Evolutionary conservation across 2,329 filamentous ascomycete genomes (phyloP).

Genomic region (Aspergillus bombycis): DNA sequence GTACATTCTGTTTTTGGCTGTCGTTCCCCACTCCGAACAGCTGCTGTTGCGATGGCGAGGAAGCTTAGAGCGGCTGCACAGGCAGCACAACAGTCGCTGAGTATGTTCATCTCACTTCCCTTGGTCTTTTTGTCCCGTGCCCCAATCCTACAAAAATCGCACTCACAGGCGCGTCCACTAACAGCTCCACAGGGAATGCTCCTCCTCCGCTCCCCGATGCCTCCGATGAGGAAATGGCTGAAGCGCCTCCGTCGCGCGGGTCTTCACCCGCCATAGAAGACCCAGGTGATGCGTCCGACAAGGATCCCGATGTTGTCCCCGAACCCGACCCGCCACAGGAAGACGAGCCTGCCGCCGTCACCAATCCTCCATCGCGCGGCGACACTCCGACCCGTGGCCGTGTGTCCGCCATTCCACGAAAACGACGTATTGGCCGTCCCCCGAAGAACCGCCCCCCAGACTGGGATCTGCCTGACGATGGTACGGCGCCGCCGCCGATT

Average conservation of each 20-base stretch:
- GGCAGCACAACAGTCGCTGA: slow-evolving; percentile 50
- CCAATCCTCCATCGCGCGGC: slow-evolving; percentile 49
- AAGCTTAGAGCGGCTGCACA: slow-evolving; percentile 51
- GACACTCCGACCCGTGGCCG: slow-evolving; percentile 57
- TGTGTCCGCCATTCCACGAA: slow-evolving; percentile 65
- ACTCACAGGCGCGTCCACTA: slow-evolving; percentile 20
- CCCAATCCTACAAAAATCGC: slow-evolving; percentile 4
- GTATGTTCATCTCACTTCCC: slow-evolving; percentile 34
- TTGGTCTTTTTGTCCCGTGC: slow-evolving; percentile 3
- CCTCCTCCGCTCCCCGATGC: slow-evolving; percentile 45
- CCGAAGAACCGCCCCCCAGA: slow-evolving; percentile 83
- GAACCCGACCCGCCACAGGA: slow-evolving; percentile 45
- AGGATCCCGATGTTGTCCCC: slow-evolving; percentile 30
- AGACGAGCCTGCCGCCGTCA: slow-evolving; percentile 47
- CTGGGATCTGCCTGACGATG: slow-evolving; percentile 66
- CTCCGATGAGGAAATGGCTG: slow-evolving; percentile 51
- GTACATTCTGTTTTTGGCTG: slow-evolving; percentile 10
- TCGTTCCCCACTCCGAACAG: slow-evolving; percentile 9
- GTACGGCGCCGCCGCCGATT: slow-evolving; percentile 47
- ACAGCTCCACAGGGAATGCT: slow-evolving; percentile 42
- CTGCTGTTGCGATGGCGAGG: slow-evolving; percentile 42
- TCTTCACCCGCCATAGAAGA: slow-evolving; percentile 38
- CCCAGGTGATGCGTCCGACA: slow-evolving; percentile 34
- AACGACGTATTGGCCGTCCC: slow-evolving; percentile 77
- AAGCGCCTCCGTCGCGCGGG: slow-evolving; percentile 38